A percentile compares a stretch with the other conserved stretches of the same genome.
These are phyloP conservation scores for Cenococcum geophilum DNA, from an alignment of 495 filamentous ascomycete species.

Conservation along the genomic window DNA sequence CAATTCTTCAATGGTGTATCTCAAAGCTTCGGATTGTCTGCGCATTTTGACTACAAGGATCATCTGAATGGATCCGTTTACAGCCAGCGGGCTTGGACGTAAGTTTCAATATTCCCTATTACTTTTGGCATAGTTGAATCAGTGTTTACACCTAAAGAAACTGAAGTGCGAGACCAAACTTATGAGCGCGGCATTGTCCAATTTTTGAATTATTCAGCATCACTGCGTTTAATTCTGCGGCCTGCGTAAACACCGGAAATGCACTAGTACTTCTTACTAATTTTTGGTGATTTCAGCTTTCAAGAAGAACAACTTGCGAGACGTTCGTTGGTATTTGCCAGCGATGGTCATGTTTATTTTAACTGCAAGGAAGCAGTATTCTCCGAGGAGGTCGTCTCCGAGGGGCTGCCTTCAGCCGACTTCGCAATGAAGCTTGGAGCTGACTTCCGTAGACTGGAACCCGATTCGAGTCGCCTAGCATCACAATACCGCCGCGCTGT, in stretches of 20 bases:
- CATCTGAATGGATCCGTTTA: constrained; percentile 8
- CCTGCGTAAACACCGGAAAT: no score
- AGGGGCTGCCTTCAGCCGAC: neutral
- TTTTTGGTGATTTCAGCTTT: no score
- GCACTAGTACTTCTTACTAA: no score
- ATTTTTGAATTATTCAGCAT: no score
- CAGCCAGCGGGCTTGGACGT: constrained; percentile 21
- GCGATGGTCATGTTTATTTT: constrained; percentile 17
- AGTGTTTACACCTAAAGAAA: no score
- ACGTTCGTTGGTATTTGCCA: constrained; percentile 8
- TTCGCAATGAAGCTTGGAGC: constrained; percentile 9
- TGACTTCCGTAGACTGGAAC: neutral
- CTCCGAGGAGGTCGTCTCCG: constrained; percentile 12
- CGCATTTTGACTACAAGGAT: constrained; percentile 10
- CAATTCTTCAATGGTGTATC: constrained; percentile 5
- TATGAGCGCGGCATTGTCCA: no score
- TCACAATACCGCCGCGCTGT: neutral
- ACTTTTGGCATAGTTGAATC: no score
- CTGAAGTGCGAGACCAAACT: no score
- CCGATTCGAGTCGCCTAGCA: neutral
- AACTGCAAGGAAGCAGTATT: constrained; percentile 9
- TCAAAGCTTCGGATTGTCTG: neutral
- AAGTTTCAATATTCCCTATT: constrained; percentile 5
- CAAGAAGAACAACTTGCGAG: constrained; percentile 1
- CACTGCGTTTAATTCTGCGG: no score